Base-by-base conservation (phyloP, 257 asterid species). In the Capsicum rhomboideum region DNA sequence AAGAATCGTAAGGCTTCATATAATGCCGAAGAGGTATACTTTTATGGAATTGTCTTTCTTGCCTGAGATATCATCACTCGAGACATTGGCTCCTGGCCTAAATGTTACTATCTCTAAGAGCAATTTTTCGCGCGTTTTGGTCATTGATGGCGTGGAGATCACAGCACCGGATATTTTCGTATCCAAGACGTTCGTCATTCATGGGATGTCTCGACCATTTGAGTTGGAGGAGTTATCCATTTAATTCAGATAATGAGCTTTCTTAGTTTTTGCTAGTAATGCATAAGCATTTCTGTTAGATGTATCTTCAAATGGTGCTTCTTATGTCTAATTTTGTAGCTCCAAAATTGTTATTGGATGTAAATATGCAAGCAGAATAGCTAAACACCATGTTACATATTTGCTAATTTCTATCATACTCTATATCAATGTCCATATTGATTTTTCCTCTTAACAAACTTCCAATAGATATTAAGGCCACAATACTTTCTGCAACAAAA, bases 121-220 rank as follows among this genome's bases (percentile, higher is more conserved):
- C 17, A 87, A 34, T 23, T 28, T 84, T 59, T 79, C 88, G 1
- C 68, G 66, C 23, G 49, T 20, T 58, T 18, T 94, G 66, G 72
- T 83, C 17, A 34, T 92, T 46, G 89, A 90, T 75, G 90, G 92
- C n/a, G 94, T 89, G 56, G 91, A 90, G 46, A 88, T 94, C 78
- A 89, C 87, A 1, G 84, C 81, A 14, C 92, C 92, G 0, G 93
- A 93, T 74, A 23, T 90, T 75, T 90, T 87, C 61, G 80, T 82
- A 23, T 85, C 91, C 1, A 54, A 87, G n/a, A 86, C 52, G 23
- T 92, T 88, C 69, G 86, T 84, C 56, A 58, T 94, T 67, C 98
- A 94, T 87, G 98, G 94, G 18, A 88, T 93, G 83, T 87, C 93
- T 8, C 78, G 85, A 77, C 89, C 87, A 82, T 86, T 94, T 75